Percentiles rank a stretch among this genome's conserved stretches.
phyloP scores from a whole-genome alignment of 1,284 basidiomycete genomes.

The Leccinum subfulvum region DNA sequence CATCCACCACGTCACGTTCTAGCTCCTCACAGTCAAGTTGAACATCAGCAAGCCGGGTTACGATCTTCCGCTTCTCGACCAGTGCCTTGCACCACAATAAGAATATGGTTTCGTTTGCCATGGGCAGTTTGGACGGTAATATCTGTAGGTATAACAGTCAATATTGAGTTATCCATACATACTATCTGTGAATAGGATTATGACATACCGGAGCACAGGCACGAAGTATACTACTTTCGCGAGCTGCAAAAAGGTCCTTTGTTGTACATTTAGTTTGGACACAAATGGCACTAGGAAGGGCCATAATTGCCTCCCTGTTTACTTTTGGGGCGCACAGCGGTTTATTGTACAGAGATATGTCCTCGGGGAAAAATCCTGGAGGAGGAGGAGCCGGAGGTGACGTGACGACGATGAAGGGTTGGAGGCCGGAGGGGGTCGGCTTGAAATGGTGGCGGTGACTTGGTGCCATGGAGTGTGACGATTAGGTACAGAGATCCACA shows the following conservation, averaged over 20 bases:
- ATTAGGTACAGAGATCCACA: too few relatives aligned
- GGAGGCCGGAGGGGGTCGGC: too few relatives aligned
- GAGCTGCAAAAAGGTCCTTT: neutral
- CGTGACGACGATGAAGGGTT: too few relatives aligned
- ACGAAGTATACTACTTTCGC: neutral
- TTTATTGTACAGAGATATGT: slow-evolving; percentile 1
- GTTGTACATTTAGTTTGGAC: neutral
- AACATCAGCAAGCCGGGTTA: slow-evolving; percentile 1
- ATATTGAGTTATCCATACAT: neutral
- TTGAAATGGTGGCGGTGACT: too few relatives aligned
- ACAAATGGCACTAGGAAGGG: neutral
- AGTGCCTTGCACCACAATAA: neutral
- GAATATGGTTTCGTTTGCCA: neutral
- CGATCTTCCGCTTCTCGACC: neutral
- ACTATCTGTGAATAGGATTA: too few relatives aligned
- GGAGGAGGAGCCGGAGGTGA: neutral
- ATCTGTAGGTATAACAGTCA: neutral
- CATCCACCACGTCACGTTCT: neutral
- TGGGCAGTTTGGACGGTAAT: neutral
- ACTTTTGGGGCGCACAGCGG: neutral
- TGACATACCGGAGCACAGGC: slow-evolving; percentile 2
- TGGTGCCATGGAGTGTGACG: too few relatives aligned
- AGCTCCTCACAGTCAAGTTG: slow-evolving; percentile 7
- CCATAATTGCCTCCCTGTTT: neutral
- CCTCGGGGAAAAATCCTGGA: slow-evolving; percentile 7